These are phyloP conservation scores for Populus hybrid DNA, from an alignment of 441 rosid species.

Conservation along the genomic window DNA sequence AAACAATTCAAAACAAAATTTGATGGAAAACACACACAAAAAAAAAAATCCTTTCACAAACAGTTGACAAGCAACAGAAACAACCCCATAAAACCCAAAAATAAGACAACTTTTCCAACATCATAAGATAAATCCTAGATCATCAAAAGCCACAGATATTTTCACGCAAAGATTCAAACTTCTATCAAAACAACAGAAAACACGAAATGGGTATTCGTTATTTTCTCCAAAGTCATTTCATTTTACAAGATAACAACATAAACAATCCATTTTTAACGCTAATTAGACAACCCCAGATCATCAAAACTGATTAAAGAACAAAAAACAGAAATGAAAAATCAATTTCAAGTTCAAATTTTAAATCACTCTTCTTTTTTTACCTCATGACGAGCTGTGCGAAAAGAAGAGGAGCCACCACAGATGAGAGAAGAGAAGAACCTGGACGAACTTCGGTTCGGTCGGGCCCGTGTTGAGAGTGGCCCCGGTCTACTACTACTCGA, in stretches of 20 bases:
- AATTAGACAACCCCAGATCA: neutral
- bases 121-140: neutral
- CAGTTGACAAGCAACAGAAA: neutral
- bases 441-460: conserved; percentile 25
- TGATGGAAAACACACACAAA: neutral
- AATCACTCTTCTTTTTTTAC: conserved; percentile 16
- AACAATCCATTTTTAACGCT: neutral
- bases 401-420: conserved; percentile 49
- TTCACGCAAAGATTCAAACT: neutral
- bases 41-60: neutral
- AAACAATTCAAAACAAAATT: neutral
- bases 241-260: neutral
- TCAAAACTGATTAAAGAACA: neutral
- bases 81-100: neutral
- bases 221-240: neutral
- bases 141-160: neutral
- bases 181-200: conserved; percentile 8
- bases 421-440: conserved; percentile 34
- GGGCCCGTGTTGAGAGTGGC: conserved; percentile 26
- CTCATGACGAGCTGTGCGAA: conserved; percentile 34
- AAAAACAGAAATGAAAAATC: neutral
- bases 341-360: neutral
- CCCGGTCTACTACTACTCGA: conserved; percentile 44
- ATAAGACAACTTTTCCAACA: too few species aligned
- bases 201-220: neutral